Percentiles rank a stretch among this genome's conserved stretches.
Conservation (phyloP, 1,284 basidiomycete genomes). For the Phenoliferia sp. region DNA sequence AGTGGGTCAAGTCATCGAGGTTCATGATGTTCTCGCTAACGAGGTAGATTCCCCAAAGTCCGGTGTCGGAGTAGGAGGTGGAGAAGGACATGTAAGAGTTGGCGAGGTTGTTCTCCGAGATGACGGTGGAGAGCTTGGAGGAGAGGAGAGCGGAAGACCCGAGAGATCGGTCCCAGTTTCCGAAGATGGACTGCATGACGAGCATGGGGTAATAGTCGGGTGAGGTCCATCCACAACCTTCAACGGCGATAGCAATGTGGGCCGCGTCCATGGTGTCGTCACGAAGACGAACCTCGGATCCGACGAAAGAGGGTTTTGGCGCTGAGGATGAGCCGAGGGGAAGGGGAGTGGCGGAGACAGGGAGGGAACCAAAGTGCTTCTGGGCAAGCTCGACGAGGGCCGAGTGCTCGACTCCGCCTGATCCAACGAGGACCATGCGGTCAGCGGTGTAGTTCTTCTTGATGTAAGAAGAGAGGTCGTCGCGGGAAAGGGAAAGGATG, state of each 20-base stretch:
- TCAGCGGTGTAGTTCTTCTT: slow-evolving; percentile 97
- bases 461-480: slow-evolving; percentile 88
- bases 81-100: slow-evolving; percentile 99
- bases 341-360: slow-evolving; percentile 81
- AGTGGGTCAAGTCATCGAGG: slow-evolving; percentile 90
- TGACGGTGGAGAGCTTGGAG: slow-evolving; percentile 84
- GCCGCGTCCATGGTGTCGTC: slow-evolving; percentile 86
- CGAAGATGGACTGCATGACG: slow-evolving; percentile 96
- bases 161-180: slow-evolving; percentile 98
- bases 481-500: slow-evolving; percentile 90
- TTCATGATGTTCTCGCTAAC: slow-evolving; percentile 83
- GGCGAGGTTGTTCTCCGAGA: slow-evolving; percentile 91
- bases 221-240: slow-evolving; percentile 95
- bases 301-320: slow-evolving; percentile 75
- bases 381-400: slow-evolving; percentile 92
- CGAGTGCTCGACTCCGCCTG: slow-evolving; percentile 88
- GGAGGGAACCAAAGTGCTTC: slow-evolving; percentile 86
- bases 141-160: slow-evolving; percentile 85
- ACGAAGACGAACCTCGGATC: slow-evolving; percentile 91
- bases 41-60: slow-evolving; percentile 98
- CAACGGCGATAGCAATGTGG: slow-evolving; percentile 94
- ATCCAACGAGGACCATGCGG: slow-evolving; percentile 97
- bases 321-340: slow-evolving; percentile 64
- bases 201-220: slow-evolving; percentile 99
- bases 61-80: slow-evolving; percentile 98